These are phyloP conservation scores for Aspergillus clavatus DNA, from an alignment of 2,329 filamentous ascomycete genomes.

Conservation along the genomic window DNA sequence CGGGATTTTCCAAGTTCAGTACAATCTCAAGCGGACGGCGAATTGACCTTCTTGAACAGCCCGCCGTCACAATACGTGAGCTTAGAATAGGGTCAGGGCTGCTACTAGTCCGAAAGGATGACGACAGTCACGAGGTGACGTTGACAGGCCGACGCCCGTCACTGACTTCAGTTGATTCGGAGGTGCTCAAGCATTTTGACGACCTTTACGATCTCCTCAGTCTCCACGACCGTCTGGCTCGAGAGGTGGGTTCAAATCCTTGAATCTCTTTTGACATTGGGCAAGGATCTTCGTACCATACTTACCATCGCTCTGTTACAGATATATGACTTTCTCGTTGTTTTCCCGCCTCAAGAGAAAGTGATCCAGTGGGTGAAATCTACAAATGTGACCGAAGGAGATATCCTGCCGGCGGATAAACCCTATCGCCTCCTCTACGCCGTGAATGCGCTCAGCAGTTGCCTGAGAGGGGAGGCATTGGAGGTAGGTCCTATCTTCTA, in stretches of 20 bases:
- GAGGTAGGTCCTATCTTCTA: conserved; percentile 22
- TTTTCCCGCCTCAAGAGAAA: conserved; percentile 63
- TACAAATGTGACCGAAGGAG: conserved; percentile 48
- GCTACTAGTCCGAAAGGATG: conserved; percentile 58
- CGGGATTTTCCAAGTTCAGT: conserved; percentile 70
- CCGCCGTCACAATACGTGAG: conserved; percentile 62
- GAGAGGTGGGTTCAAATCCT: conserved; percentile 51
- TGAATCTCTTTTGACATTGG: neutral
- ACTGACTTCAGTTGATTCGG: conserved; percentile 63
- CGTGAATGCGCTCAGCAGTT: conserved; percentile 60
- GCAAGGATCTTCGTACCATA: neutral
- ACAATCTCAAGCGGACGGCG: conserved; percentile 65
- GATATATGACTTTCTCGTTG: conserved; percentile 67
- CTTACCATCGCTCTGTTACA: conserved; percentile 22
- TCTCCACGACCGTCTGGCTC: conserved; percentile 64
- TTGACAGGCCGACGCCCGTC: conserved; percentile 41
- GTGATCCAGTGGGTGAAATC: conserved; percentile 57
- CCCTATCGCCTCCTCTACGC: conserved; percentile 72
- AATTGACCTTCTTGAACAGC: conserved; percentile 57
- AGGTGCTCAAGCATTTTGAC: conserved; percentile 76
- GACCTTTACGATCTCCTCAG: conserved; percentile 77
- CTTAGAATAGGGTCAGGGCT: conserved; percentile 61
- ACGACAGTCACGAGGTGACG: conserved; percentile 41
- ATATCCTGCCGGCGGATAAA: conserved; percentile 64
- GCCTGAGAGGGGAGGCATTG: conserved; percentile 48